A percentile compares a stretch with the other conserved stretches of the same genome.
Evolutionary conservation across 192 early-diverging fungal species (phyloP).

Genomic region (Chytriomyces confervae): DNA sequence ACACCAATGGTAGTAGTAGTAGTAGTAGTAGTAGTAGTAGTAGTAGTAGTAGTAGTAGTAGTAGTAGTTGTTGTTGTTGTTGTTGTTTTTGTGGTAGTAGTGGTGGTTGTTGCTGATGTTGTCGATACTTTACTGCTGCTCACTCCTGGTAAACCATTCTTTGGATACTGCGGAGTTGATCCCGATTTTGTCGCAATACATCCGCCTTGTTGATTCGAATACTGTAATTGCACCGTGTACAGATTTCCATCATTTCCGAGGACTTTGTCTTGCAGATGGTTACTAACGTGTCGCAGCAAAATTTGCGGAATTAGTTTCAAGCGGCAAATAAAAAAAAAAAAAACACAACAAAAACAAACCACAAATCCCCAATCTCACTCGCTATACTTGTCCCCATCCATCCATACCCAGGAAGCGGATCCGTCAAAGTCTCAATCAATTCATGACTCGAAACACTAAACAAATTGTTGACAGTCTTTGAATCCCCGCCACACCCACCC

Average conservation of each 20-base stretch:
- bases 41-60: background rate
- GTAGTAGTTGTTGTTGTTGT: background rate
- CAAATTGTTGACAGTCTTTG: constrained; percentile 24
- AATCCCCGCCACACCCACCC: constrained; percentile 30
- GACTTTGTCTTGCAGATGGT: background rate
- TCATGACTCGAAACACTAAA: constrained; percentile 24
- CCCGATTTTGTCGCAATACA: background rate
- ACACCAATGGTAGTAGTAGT: no score
- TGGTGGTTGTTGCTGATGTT: background rate
- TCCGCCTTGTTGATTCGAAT: background rate
- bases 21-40: background rate
- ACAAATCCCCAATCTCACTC: constrained; percentile 36
- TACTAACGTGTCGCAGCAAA: background rate
- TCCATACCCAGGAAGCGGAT: constrained; percentile 29
- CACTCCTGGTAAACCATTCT: background rate
- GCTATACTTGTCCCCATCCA: no score
- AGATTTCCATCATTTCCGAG: background rate
- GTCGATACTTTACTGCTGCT: background rate
- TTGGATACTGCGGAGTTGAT: background rate
- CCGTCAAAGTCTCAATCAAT: constrained; percentile 32
- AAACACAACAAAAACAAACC: background rate
- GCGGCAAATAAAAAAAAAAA: background rate
- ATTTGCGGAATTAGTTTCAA: background rate
- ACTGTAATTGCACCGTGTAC: constrained; percentile 5
- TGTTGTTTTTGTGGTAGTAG: background rate